Percentiles rank a stretch among this genome's conserved stretches.
Conservation (phyloP, 2,329 filamentous ascomycete species). For the Talaromyces amestolkiae region DNA sequence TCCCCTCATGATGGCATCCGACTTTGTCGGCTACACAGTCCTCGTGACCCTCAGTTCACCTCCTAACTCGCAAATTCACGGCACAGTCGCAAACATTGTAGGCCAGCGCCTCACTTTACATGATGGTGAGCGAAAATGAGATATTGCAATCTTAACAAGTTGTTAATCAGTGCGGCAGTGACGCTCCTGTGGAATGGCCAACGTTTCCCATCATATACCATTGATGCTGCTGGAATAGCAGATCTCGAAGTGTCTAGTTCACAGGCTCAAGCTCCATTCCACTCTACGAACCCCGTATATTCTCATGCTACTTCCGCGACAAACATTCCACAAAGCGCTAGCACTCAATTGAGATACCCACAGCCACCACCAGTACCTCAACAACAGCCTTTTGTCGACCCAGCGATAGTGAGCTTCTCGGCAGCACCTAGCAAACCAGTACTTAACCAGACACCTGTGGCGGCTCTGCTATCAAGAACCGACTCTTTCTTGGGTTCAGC, state of each 20-base stretch:
- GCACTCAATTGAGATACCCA: slow-evolving; percentile 1
- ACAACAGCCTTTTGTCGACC: slow-evolving; percentile 66
- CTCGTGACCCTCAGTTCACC: slow-evolving; percentile 68
- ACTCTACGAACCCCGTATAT: slow-evolving; percentile 1
- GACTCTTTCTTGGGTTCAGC: not conserved
- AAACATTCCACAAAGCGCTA: not conserved
- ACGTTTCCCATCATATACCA: slow-evolving; percentile 52
- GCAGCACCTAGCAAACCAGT: slow-evolving; percentile 25
- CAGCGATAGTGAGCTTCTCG: slow-evolving; percentile 72
- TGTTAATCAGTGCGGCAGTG: slow-evolving; percentile 45
- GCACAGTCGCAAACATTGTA: slow-evolving; percentile 68
- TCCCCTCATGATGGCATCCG: slow-evolving; percentile 57
- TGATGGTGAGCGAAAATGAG: slow-evolving; percentile 58
- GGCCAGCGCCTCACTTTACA: slow-evolving; percentile 67
- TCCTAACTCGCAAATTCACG: slow-evolving; percentile 63
- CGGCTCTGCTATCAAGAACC: not conserved
- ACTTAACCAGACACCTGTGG: slow-evolving; percentile 15
- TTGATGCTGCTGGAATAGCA: slow-evolving; percentile 58
- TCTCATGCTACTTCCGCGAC: not conserved
- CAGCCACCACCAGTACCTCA: slow-evolving; percentile 7
- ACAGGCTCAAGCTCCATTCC: slow-evolving; percentile 21
- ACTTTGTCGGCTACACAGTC: slow-evolving; percentile 75
- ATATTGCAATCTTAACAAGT: not conserved
- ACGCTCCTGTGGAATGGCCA: slow-evolving; percentile 52
- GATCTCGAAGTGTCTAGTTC: slow-evolving; percentile 55